Evolutionary conservation across 208 protist species (phyloP).

Genomic region (Phytomonas sp.): DNA sequence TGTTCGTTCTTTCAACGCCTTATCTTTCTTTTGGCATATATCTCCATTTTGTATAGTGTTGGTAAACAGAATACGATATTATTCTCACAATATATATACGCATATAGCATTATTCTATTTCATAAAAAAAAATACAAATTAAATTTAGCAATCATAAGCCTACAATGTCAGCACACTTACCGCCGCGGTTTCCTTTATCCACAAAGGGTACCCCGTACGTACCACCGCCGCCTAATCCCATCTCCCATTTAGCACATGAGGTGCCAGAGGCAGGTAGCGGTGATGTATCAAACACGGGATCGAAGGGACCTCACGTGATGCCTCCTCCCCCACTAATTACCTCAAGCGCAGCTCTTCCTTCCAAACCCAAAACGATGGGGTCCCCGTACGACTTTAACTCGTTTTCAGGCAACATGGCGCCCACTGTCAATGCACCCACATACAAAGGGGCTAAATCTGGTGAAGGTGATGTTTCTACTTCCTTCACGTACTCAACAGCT

Average conservation of each 20-base stretch:
- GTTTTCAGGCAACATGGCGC: neutral
- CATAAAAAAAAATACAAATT: neutral
- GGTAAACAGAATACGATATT: neutral
- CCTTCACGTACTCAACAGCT: too few relatives aligned
- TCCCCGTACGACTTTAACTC: constrained; percentile 6
- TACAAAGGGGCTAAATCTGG: neutral
- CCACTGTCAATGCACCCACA: neutral
- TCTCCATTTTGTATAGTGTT: neutral
- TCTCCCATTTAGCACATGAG: neutral
- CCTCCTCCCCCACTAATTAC: neutral
- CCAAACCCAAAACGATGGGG: neutral
- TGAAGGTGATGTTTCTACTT: neutral
- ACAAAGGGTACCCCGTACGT: neutral
- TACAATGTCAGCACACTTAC: neutral
- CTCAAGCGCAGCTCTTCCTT: neutral
- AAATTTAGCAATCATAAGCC: neutral
- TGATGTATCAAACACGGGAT: neutral
- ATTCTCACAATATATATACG: neutral
- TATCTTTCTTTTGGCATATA: neutral
- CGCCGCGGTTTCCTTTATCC: neutral
- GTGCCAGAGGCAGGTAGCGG: neutral
- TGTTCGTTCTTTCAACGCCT: neutral
- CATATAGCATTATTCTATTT: neutral
- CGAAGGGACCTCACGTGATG: neutral
- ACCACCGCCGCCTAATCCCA: neutral